Evolutionary conservation across 176 grass and related monocot species (phyloP).

Genomic region (Aegilops bicornis): DNA sequence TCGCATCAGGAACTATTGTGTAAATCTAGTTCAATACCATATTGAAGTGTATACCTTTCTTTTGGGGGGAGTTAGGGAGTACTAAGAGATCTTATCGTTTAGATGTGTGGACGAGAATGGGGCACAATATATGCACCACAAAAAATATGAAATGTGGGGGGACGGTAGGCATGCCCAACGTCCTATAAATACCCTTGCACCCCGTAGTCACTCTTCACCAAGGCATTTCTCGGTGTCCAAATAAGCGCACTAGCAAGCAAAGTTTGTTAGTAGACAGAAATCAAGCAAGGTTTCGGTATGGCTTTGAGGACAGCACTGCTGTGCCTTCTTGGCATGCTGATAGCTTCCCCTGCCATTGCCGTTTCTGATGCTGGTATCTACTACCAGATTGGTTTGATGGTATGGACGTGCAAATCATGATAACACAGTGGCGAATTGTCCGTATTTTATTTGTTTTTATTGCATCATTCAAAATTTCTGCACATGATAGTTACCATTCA

Average conservation of each 20-base stretch:
- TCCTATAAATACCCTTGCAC: conserved; percentile 15
- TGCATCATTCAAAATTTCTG: not conserved
- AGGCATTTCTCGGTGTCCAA: not conserved
- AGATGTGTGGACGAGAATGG: not conserved
- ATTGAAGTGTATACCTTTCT: too few species aligned
- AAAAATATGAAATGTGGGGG: not conserved
- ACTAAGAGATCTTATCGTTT: too few species aligned
- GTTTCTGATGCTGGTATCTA: not conserved
- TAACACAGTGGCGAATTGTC: not conserved
- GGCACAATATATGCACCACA: not conserved
- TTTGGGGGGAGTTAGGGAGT: too few species aligned
- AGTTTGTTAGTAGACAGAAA: too few species aligned
- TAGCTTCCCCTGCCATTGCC: not conserved
- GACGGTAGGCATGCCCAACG: not conserved
- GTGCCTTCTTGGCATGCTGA: conserved; percentile 33
- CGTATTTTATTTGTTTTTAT: not conserved
- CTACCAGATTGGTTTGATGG: conserved; percentile 37
- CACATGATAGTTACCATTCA: not conserved
- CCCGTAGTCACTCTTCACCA: not conserved
- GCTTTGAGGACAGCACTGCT: not conserved
- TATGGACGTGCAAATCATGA: not conserved
- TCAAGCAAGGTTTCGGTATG: conserved; percentile 7
- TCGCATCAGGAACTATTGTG: too few species aligned
- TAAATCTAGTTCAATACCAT: too few species aligned
- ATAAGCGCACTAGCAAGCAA: not conserved